Evolutionary conservation across 805 yeast species (phyloP), one percentile per base, ranked within the genome.

Genomic region (Candida tallmaniae): DNA sequence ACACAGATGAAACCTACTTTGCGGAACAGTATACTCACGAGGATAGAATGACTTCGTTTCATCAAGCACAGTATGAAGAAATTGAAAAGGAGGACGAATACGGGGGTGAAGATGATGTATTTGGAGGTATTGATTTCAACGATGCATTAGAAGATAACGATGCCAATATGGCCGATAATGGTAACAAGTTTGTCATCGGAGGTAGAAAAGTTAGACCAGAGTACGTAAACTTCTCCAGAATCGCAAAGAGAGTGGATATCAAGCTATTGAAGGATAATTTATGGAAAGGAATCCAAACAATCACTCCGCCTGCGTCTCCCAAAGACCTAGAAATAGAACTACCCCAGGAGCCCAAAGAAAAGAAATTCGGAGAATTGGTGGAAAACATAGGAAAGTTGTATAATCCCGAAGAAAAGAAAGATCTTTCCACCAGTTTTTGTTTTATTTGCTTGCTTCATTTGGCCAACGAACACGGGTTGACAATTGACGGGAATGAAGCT

Each of bases 1-100:
- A 45, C 62, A 66, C 83, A 0, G 88, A 84, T 49, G 85, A 80
- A 41, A 69, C 74, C 22, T 82, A 70, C 48, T 86, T 89, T 82
- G 90, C 93, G 2, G 68, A 65, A 21, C 78, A 73, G 47, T 82
- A 79, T 53, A 62, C 68, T 33, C 58, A 66, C 32, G 55, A 60
- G 24, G 71, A 65, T 31, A 41, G 58, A 23, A 48, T 63, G 36
- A 67, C 68, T 2, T 59, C 59, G 37, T 58, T 51, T 43, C 67
- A 60, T 36, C 68, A 62, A 45, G 68, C 68, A 2, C 68, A 64
- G 38, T 49, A 55, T 45, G 70, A 64, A 11, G 70, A 63, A 40
- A 60, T 50, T 36, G 56, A 61, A 35, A 52, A 61, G 28, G 65
- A 57, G 32, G 51, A 46, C 38, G 61, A 57, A 6, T 62, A 56